Percentiles rank a stretch among this genome's conserved stretches.
These are phyloP conservation scores for Leccinum pachyderme DNA, from an alignment of 1,284 basidiomycete genomes.

Conservation along the genomic window DNA sequence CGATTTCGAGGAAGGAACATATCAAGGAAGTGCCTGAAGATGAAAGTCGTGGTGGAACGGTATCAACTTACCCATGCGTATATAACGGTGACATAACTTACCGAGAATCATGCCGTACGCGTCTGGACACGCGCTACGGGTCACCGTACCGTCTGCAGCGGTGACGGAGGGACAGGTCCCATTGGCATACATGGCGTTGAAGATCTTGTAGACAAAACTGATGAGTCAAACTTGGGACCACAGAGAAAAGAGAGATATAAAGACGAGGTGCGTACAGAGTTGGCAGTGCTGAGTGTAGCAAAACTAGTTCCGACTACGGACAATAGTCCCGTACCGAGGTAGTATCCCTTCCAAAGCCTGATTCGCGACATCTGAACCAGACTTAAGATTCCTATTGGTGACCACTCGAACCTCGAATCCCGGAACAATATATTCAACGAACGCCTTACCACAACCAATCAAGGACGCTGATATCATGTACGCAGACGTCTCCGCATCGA, in stretches of 20 bases:
- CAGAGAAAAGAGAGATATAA: background rate
- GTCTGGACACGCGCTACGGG: conserved; percentile 69
- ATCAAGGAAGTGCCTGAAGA: conserved; percentile 68
- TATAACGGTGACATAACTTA: conserved; percentile 21
- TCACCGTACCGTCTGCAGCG: conserved; percentile 57
- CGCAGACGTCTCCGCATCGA: conserved; percentile 56
- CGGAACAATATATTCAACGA: background rate
- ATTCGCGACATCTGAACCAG: conserved; percentile 74
- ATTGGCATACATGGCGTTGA: conserved; percentile 73
- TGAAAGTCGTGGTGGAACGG: background rate
- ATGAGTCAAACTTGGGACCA: conserved; percentile 45
- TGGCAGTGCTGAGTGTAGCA: conserved; percentile 74
- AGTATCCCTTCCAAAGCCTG: conserved; percentile 57
- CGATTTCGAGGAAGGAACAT: conserved; percentile 80
- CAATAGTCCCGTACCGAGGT: conserved; percentile 76
- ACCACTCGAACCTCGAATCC: background rate
- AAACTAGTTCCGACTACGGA: conserved; percentile 88
- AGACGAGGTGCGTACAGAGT: conserved; percentile 45
- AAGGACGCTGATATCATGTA: conserved; percentile 84
- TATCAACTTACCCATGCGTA: background rate
- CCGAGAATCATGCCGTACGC: conserved; percentile 78
- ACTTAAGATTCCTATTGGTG: conserved; percentile 58
- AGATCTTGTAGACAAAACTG: conserved; percentile 47
- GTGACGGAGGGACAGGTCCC: conserved; percentile 72
- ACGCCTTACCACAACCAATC: conserved; percentile 64